Evolutionary conservation across 306 rosid species (phyloP), one percentile per base, ranked within the genome.

Genomic region (Amphicarpaea edgeworthii): DNA sequence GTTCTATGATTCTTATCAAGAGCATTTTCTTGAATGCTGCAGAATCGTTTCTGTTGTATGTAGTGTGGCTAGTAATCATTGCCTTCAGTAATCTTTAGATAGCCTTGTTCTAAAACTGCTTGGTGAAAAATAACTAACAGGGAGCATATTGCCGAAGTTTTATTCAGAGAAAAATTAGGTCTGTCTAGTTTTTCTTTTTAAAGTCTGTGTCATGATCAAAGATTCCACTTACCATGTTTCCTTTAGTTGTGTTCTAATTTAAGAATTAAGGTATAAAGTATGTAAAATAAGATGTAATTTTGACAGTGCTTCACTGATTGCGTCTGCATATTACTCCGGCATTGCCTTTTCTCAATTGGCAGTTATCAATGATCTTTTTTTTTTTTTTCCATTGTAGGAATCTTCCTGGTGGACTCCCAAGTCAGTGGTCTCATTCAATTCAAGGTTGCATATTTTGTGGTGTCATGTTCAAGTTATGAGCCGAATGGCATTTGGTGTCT

Each of bases 401-500:
- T 76, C 83, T 9, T 78, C 59, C 34, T 92, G 99, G 99, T 85
- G 91, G 90, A 83, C 88, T 34, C 89, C 87, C 5, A 93, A 82
- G 68, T 83, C 87, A 16, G 74, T 85, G 85, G 6, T 82, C 67
- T 74, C 83, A 51, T 28, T 92, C 71, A 86, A 70, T 85, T 88
- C 90, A 0, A 79, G 80, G 60, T 5, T 84, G 51, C 70, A 83
- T 7, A 37, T 84, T 19, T 47, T 92, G 32, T 73, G 79, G 77
- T 95, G 99, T 57, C 90, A 89, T 38, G 83, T 87, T 82, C 92
- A 73, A 88, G 90, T 87, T 24, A 15, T 78, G 85, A 79, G 87
- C 84, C 85, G 90, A 70, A 84, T 86, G 93, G 23, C 54, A 23
- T 87, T 87, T 59, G 97, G 99, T 12, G 21, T 88, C 81, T 30